Percentiles rank a stretch among this genome's conserved stretches.
Evolutionary conservation across 2,329 filamentous ascomycete species (phyloP).

Genomic region (Arthrobotrys sphaeroides): DNA sequence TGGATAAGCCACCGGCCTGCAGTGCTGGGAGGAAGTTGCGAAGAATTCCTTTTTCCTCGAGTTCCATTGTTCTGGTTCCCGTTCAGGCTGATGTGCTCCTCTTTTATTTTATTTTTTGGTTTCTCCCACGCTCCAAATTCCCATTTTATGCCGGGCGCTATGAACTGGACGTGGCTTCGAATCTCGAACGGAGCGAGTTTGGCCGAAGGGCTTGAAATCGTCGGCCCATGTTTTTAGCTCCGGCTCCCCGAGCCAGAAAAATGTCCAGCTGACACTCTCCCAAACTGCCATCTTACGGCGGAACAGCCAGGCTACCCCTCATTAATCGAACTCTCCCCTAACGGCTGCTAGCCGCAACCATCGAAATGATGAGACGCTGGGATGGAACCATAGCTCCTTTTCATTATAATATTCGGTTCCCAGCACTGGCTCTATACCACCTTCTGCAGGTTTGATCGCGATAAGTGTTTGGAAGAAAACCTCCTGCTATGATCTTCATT

Average conservation of each 20-base stretch:
- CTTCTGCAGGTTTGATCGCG: conserved; percentile 29
- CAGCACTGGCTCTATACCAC: conserved; percentile 40
- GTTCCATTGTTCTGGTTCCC: conserved; percentile 49
- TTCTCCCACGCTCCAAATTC: conserved; percentile 11
- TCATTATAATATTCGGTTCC: conserved; percentile 52
- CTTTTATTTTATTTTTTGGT: conserved; percentile 32
- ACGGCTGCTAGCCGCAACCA: conserved; percentile 35
- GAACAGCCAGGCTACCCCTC: conserved; percentile 26
- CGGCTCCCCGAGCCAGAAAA: conserved; percentile 20
- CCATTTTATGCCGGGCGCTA: conserved; percentile 39
- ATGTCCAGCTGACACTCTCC: conserved; percentile 52
- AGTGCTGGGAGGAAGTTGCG: conserved; percentile 10
- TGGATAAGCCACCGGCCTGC: conserved; percentile 22
- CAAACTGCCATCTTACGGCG: conserved; percentile 35
- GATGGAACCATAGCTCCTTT: conserved; percentile 45
- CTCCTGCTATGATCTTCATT: conserved; percentile 47
- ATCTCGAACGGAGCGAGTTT: conserved; percentile 36
- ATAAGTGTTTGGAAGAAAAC: conserved; percentile 35
- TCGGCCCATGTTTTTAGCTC: conserved; percentile 41
- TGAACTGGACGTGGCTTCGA: conserved; percentile 29
- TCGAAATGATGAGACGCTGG: conserved; percentile 43
- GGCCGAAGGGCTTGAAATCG: conserved; percentile 27
- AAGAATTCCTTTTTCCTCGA: conserved; percentile 35
- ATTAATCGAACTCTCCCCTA: conserved; percentile 9
- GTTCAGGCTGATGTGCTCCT: conserved; percentile 45